phyloP scores from a whole-genome alignment of 2,329 filamentous ascomycete genomes.

The Phaeosphaeria sp. region DNA sequence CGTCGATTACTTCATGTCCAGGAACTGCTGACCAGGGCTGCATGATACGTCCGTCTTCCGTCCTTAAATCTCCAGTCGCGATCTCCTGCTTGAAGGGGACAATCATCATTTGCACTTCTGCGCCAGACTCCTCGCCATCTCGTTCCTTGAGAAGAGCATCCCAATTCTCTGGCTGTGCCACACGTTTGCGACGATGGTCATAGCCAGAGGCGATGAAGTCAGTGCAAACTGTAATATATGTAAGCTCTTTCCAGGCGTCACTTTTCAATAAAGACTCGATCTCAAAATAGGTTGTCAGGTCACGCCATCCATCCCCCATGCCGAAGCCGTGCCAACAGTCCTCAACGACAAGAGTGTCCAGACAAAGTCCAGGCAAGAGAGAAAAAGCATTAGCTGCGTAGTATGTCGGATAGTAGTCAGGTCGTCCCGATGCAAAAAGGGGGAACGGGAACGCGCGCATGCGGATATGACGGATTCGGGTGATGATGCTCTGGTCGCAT shows the following conservation, averaged over 20 bases:
- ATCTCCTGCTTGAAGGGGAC: slow-evolving; percentile 23
- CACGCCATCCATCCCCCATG: slow-evolving; percentile 41
- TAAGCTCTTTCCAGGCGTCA: slow-evolving; percentile 42
- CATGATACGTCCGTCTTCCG: slow-evolving; percentile 27
- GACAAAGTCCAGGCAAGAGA: slow-evolving; percentile 39
- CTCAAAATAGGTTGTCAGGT: slow-evolving; percentile 44
- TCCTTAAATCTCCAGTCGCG: slow-evolving; percentile 17
- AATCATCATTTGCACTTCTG: slow-evolving; percentile 43
- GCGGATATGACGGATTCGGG: slow-evolving; percentile 38
- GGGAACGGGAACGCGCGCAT: slow-evolving; percentile 44
- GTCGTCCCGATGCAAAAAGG: slow-evolving; percentile 29
- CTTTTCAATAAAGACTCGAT: slow-evolving; percentile 40
- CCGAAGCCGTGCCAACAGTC: slow-evolving; percentile 47
- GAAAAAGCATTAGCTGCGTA: slow-evolving; percentile 39
- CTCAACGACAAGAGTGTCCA: slow-evolving; percentile 40
- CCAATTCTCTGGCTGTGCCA: slow-evolving; percentile 41
- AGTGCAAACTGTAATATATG: slow-evolving; percentile 41
- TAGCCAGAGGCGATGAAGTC: slow-evolving; percentile 45
- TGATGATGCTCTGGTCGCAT: slow-evolving; percentile 37
- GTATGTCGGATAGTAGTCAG: slow-evolving; percentile 42
- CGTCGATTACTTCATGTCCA: slow-evolving; percentile 38
- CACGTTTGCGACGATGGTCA: slow-evolving; percentile 35
- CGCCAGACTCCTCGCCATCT: slow-evolving; percentile 38
- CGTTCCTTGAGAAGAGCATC: slow-evolving; percentile 36
- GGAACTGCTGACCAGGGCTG: slow-evolving; percentile 38